phyloP scores from a whole-genome alignment of 495 filamentous ascomycete species.

The Geopyxis carbonaria region DNA sequence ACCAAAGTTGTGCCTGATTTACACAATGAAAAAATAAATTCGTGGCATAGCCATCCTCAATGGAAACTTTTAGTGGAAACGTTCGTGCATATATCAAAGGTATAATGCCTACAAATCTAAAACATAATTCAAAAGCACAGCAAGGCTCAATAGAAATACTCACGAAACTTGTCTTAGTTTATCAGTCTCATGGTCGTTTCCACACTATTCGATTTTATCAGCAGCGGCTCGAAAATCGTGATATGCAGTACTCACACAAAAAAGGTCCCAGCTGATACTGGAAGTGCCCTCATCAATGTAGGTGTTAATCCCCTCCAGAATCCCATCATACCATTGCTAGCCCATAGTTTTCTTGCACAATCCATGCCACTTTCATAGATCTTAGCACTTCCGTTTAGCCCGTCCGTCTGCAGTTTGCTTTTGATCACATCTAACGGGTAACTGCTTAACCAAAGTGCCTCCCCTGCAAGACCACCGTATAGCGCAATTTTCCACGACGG shows the following conservation, averaged over 20 bases:
- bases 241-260: constrained; percentile 37
- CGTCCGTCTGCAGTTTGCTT: constrained; percentile 99
- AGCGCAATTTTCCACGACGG: constrained; percentile 69
- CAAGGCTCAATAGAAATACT: not conserved
- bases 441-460: constrained; percentile 78
- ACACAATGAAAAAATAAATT: no score
- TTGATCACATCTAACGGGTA: constrained; percentile 97
- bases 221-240: not conserved
- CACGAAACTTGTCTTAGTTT: constrained; percentile 9
- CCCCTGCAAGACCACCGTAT: constrained; percentile 85
- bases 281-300: constrained; percentile 92
- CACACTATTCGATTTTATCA: constrained; percentile 12
- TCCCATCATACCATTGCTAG: constrained; percentile 56
- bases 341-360: constrained; percentile 72
- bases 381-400: constrained; percentile 47
- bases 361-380: constrained; percentile 70
- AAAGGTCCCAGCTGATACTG: constrained; percentile 92
- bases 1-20: no score
- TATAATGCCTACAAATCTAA: no score
- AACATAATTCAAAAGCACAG: no score
- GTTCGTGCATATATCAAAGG: no score
- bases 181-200: constrained; percentile 24
- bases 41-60: no score
- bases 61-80: no score
- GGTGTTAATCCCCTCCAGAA: constrained; percentile 95